These are phyloP conservation scores for Aspergillaceae sp. DNA, from an alignment of 2,329 filamentous ascomycete species.

Conservation along the genomic window DNA sequence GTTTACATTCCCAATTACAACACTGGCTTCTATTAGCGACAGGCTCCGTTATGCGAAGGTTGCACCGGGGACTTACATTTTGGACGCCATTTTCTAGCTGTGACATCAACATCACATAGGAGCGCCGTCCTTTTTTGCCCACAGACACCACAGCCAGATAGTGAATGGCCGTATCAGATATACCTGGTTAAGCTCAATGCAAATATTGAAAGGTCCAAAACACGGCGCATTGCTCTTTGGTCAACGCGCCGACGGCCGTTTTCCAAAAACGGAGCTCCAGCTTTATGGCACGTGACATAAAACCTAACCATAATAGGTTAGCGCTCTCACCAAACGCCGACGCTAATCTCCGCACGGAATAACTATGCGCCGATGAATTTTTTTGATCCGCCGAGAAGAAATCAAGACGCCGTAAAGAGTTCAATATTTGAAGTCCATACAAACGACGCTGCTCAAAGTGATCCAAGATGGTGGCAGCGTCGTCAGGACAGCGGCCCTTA, in stretches of 20 bases:
- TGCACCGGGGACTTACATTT: slow-evolving; percentile 40
- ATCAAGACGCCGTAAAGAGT: slow-evolving; percentile 11
- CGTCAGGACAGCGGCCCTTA: slow-evolving; percentile 60
- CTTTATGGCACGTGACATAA: slow-evolving; percentile 17
- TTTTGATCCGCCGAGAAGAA: slow-evolving; percentile 20
- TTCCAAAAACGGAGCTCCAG: slow-evolving; percentile 23
- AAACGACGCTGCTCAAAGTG: slow-evolving; percentile 18
- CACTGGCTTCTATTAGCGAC: slow-evolving; percentile 22
- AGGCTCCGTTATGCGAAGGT: neutral
- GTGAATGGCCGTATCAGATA: too few relatives aligned
- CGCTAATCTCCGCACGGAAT: slow-evolving; percentile 21
- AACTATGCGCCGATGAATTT: slow-evolving; percentile 29
- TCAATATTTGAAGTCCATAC: slow-evolving; percentile 5
- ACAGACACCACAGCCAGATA: too few relatives aligned
- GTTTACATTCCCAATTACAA: slow-evolving; percentile 75
- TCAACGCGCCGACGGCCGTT: slow-evolving; percentile 2
- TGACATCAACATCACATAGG: neutral
- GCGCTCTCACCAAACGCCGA: slow-evolving; percentile 6
- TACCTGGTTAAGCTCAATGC: too few relatives aligned
- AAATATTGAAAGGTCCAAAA: too few relatives aligned
- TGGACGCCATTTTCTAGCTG: slow-evolving; percentile 43
- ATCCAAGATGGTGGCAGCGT: slow-evolving; percentile 41
- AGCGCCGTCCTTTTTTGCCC: neutral
- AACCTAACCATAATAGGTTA: slow-evolving; percentile 5
- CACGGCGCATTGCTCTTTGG: neutral